These are phyloP conservation scores for Piloderma croceum DNA, from an alignment of 768 basidiomycete species.

Conservation along the genomic window DNA sequence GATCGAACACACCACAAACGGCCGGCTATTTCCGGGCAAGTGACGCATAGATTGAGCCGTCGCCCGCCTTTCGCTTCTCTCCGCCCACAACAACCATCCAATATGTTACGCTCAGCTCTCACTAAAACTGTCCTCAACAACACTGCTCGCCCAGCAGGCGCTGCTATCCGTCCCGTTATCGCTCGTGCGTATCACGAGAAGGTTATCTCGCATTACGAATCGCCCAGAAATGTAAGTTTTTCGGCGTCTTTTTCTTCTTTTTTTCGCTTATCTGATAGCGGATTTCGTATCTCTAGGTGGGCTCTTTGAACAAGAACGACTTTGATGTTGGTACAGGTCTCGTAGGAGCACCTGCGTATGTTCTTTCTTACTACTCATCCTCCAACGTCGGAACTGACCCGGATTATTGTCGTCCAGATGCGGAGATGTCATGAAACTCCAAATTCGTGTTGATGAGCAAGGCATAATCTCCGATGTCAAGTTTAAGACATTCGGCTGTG, in stretches of 20 bases:
- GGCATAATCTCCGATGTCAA: conserved; percentile 97
- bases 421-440: conserved; percentile 99
- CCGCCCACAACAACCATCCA: conserved; percentile 30
- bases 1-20: neutral
- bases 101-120: conserved; percentile 68
- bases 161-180: conserved; percentile 44
- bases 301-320: conserved; percentile 90
- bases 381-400: conserved; percentile 15
- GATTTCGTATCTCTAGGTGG: conserved; percentile 57
- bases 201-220: conserved; percentile 96
- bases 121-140: conserved; percentile 42
- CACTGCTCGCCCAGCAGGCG: conserved; percentile 38
- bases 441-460: conserved; percentile 93
- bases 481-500: conserved; percentile 99
- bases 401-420: conserved; percentile 46
- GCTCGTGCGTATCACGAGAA: conserved; percentile 89
- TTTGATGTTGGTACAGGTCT: conserved; percentile 93
- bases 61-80: too few relatives aligned
- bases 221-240: conserved; percentile 84
- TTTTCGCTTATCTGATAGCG: conserved; percentile 56
- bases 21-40: too few relatives aligned
- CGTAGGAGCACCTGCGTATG: conserved; percentile 94
- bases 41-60: too few relatives aligned
- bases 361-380: conserved; percentile 14
- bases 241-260: conserved; percentile 31